A percentile compares a stretch with the other conserved stretches of the same genome.
These are phyloP conservation scores for Leucocoprinus gongylophorus DNA, from an alignment of 1,284 basidiomycete genomes.

Conservation along the genomic window DNA sequence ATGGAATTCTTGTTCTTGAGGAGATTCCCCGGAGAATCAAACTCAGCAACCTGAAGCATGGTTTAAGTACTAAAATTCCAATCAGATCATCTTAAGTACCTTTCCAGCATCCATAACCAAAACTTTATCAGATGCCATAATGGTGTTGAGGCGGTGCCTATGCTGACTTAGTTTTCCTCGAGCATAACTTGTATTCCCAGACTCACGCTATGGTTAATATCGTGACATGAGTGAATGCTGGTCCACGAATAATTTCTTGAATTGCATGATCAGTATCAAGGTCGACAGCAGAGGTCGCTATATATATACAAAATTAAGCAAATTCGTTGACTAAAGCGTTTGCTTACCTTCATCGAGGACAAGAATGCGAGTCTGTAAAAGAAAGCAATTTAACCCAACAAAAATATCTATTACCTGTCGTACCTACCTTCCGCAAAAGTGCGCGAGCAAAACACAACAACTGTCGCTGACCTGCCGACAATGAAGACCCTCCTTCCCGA, in stretches of 20 bases:
- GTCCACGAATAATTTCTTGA: conserved; percentile 73
- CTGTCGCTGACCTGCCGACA: conserved; percentile 83
- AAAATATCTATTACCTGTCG: neutral
- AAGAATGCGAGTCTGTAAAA: conserved; percentile 65
- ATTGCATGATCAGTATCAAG: conserved; percentile 85
- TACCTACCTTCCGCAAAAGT: conserved; percentile 53
- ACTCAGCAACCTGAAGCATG: conserved; percentile 14
- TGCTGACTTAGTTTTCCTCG: neutral
- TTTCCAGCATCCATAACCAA: conserved; percentile 77
- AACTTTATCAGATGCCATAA: conserved; percentile 80
- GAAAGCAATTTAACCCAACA: neutral
- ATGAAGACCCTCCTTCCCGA: conserved; percentile 74
- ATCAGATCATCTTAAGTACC: conserved; percentile 28
- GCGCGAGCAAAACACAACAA: conserved; percentile 80
- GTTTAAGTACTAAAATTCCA: neutral
- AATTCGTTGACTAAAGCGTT: neutral
- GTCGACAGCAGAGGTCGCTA: conserved; percentile 80
- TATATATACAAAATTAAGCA: conserved; percentile 6
- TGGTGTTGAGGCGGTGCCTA: conserved; percentile 86
- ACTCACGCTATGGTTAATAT: conserved; percentile 81
- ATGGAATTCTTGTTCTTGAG: conserved; percentile 14
- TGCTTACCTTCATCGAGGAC: conserved; percentile 80
- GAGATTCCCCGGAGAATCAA: conserved; percentile 16
- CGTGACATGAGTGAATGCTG: conserved; percentile 63
- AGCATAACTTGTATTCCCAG: neutral